Percentiles rank a stretch among this genome's conserved stretches.
These are phyloP conservation scores for Plasmodium sp. DNA, from an alignment of 169 alveolate genomes.

Conservation along the genomic window DNA sequence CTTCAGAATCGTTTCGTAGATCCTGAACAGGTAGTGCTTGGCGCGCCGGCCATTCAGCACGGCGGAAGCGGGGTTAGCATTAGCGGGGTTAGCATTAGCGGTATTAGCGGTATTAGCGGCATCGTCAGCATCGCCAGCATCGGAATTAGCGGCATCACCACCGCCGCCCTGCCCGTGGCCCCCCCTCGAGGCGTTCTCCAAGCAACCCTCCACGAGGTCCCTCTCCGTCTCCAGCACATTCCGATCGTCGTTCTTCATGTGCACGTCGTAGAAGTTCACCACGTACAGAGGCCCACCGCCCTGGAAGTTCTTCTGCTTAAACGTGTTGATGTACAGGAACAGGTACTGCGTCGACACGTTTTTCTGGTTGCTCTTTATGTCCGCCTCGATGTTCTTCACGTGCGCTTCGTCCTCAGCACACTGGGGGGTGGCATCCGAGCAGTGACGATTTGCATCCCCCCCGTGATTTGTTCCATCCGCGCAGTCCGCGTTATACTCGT, in stretches of 20 bases:
- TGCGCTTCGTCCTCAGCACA: constrained; percentile 14
- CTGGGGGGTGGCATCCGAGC: too few species aligned
- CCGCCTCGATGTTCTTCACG: constrained; percentile 41
- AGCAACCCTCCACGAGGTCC: constrained; percentile 29
- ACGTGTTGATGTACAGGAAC: constrained; percentile 55
- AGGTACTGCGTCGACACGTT: constrained; percentile 48
- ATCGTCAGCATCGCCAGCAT: not conserved
- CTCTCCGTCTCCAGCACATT: constrained; percentile 3
- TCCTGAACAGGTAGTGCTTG: not conserved
- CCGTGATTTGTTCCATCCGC: too few species aligned
- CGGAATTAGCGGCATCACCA: not conserved
- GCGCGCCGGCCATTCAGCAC: not conserved
- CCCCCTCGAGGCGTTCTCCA: not conserved
- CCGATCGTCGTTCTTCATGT: constrained; percentile 16
- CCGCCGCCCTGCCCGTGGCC: not conserved
- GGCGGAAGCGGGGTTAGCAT: too few species aligned
- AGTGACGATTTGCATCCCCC: too few species aligned
- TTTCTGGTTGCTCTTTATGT: constrained; percentile 28
- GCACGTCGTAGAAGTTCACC: constrained; percentile 37
- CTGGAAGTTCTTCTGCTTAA: constrained; percentile 28
- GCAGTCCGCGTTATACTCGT: not conserved
- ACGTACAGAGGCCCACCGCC: not conserved
- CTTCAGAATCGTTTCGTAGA: constrained; percentile 38
- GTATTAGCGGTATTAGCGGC: too few species aligned
- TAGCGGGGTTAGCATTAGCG: too few species aligned